A percentile compares a stretch with the other conserved stretches of the same genome.
phyloP scores from a whole-genome alignment of 1,139 yeast genomes.

The Arxiozyma slooffiae region DNA sequence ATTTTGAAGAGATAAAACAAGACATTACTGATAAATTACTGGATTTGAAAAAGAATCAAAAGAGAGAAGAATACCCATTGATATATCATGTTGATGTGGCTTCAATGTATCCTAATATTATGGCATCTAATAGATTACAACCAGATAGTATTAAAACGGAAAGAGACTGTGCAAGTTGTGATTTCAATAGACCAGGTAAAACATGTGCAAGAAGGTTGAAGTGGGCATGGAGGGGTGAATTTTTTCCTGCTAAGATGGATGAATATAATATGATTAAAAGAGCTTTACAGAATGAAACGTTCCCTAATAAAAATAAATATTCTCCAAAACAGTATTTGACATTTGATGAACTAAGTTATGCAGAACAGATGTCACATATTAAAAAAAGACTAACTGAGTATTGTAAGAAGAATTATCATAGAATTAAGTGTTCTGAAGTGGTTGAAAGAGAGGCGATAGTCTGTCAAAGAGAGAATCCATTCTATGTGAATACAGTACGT shows the following conservation, averaged over 20 bases:
- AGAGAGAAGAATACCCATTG: slow-evolving; percentile 65
- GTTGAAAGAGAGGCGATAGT: slow-evolving; percentile 87
- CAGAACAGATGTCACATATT: slow-evolving; percentile 69
- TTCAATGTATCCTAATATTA: slow-evolving; percentile 97
- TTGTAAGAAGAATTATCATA: slow-evolving; percentile 75
- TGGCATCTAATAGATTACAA: slow-evolving; percentile 94
- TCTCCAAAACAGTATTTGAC: slow-evolving; percentile 41
- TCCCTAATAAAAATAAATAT: slow-evolving; percentile 44
- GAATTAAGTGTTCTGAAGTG: slow-evolving; percentile 71
- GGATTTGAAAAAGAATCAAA: slow-evolving; percentile 52
- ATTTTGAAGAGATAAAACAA: slow-evolving; percentile 63
- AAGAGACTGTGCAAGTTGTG: slow-evolving; percentile 95
- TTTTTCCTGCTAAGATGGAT: slow-evolving; percentile 78
- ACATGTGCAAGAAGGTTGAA: slow-evolving; percentile 82
- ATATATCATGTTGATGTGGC: slow-evolving; percentile 98
- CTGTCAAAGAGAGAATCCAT: slow-evolving; percentile 96
- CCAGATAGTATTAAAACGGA: slow-evolving; percentile 97
- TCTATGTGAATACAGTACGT: slow-evolving; percentile 89
- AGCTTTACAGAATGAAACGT: slow-evolving; percentile 68
- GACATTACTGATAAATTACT: slow-evolving; percentile 46
- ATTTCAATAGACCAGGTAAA: slow-evolving; percentile 91
- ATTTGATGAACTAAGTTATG: slow-evolving; percentile 64
- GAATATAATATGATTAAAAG: slow-evolving; percentile 87
- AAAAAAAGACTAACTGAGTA: slow-evolving; percentile 79
- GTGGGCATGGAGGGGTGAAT: slow-evolving; percentile 99